Percentiles rank a stretch among this genome's conserved stretches.
phyloP scores from a whole-genome alignment of 305 asterid genomes.

The Solanum hybrid region DNA sequence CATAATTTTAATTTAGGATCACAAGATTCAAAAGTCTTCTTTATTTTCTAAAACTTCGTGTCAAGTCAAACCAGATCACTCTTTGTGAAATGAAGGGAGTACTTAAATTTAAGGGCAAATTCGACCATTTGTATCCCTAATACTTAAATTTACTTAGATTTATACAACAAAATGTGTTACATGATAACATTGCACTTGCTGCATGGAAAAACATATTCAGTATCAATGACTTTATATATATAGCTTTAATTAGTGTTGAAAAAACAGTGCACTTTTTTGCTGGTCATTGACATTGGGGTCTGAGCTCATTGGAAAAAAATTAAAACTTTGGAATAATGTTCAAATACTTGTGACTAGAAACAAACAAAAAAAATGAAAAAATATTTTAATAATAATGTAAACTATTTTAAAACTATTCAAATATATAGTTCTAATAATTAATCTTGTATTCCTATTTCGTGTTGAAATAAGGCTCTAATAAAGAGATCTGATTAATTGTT shows the following conservation, averaged over 20 bases:
- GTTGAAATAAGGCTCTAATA: neutral
- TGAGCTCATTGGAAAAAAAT: neutral
- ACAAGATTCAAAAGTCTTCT: too few species aligned
- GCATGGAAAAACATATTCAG: neutral
- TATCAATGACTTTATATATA: neutral
- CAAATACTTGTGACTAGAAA: neutral
- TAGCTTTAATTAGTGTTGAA: neutral
- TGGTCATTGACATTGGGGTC: neutral
- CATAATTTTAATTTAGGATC: too few species aligned
- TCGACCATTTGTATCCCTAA: neutral
- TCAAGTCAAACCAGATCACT: too few species aligned
- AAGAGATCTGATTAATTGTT: neutral
- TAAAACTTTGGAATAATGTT: neutral
- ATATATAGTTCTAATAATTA: neutral
- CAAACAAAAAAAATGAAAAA: neutral
- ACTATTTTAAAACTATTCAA: neutral
- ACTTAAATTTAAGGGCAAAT: neutral
- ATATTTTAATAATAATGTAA: neutral
- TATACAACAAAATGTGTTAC: neutral
- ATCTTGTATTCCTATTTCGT: neutral
- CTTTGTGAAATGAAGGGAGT: too few species aligned
- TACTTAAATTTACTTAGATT: neutral
- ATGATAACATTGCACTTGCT: neutral
- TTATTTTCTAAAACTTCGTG: too few species aligned
- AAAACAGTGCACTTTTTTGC: neutral